Evolutionary conservation across 768 basidiomycete genomes (phyloP), one percentile per base, ranked within the genome.

Genomic region (Lactarius trivialis): DNA sequence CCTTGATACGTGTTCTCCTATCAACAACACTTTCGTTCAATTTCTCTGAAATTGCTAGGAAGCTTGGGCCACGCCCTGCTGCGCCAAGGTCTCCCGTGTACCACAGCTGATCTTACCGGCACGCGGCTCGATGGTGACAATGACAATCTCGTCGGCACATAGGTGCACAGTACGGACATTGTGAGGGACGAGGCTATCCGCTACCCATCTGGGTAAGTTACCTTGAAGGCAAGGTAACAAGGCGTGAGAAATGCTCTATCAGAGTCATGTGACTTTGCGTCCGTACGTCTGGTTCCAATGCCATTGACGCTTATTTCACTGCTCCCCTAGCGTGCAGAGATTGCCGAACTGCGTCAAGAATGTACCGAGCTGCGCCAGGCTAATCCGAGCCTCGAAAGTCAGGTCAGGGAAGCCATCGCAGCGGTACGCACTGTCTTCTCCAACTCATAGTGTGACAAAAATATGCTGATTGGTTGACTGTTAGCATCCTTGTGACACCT

Each of bases 321-420:
- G 1, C 24, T 45, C 24, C 43, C n/a, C n/a, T n/a, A n/a, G n/a
- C n/a, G n/a, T n/a, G n/a, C n/a, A n/a, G n/a, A n/a, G n/a, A n/a
- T n/a, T 65, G 78, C 82, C 41, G 88, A 89, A 64, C 81, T 93
- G 57, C 82, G 84, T 67, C 83, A 86, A 61, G 90, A 93, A 76
- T 91, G 88, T 61, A 73, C 82, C 28, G 89, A 91, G 67, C 80
- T n/a, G n/a, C n/a, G n/a, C n/a, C n/a, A n/a, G n/a, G n/a, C n/a
- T 93, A 93, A 93, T 70, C 77, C 82, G 32, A 82, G 80, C 67
- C 83, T 93, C 62, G 91, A 93, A 71, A 82, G 86, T 50, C 86
- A 89, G 72, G 74, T 93, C 41, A 79, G 81, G 56, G 91, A 93
- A 39, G 80, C 82, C 51, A 50, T n/a, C n/a, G n/a, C n/a, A n/a